These are phyloP conservation scores for Pestalotiopsis fici DNA, from an alignment of 2,329 filamentous ascomycete species.

Conservation along the genomic window DNA sequence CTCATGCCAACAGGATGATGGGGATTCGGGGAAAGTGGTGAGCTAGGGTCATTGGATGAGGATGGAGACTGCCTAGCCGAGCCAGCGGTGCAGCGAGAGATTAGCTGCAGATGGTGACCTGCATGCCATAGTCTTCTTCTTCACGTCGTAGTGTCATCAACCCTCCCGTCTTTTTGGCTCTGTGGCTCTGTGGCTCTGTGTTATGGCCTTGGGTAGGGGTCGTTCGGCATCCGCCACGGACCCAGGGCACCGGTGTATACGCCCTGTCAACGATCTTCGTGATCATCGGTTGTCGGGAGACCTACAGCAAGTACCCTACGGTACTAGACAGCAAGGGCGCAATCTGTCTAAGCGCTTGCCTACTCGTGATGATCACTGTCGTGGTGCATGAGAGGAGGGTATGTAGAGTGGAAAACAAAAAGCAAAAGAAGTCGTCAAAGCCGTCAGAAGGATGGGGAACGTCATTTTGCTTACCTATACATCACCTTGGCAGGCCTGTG, in stretches of 20 bases:
- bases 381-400: background rate
- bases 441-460: background rate
- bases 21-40: background rate
- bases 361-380: background rate
- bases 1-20: background rate
- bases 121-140: conserved; percentile 23
- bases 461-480: background rate
- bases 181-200: background rate
- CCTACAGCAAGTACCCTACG: too few species aligned
- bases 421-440: background rate
- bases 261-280: background rate
- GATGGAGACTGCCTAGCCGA: background rate
- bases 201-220: conserved; percentile 16
- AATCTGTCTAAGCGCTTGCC: background rate
- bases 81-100: conserved; percentile 14
- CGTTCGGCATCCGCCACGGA: conserved; percentile 22
- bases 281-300: background rate
- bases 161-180: background rate
- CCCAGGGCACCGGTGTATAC: background rate
- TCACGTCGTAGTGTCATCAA: background rate
- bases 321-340: background rate
- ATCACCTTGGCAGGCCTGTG: background rate
- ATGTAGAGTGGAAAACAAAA: background rate
- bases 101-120: conserved; percentile 33
- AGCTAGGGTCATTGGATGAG: background rate